Evolutionary conservation across 495 filamentous ascomycete genomes (phyloP), one percentile per base, ranked within the genome.

Genomic region (Penicillium pancosmium): DNA sequence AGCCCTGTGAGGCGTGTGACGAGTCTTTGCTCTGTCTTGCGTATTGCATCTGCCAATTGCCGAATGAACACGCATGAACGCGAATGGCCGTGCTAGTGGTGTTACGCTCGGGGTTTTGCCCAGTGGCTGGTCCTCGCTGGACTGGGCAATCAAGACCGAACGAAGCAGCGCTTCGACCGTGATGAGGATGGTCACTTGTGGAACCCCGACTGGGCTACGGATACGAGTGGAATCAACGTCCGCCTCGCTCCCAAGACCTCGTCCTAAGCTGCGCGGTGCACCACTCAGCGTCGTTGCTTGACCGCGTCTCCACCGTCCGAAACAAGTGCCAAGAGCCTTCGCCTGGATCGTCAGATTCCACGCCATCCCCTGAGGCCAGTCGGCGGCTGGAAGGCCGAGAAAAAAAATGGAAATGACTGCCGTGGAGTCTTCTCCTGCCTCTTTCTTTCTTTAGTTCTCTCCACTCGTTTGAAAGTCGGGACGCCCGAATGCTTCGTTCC

Each of bases 301-400:
- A 9, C 33, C 50, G 41, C 35, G 51, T 41, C 62, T 71, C 70
- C 70, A 70, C 70, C 49, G 48, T 56, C 52, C 55, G 57, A 68
- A 69, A 70, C 64, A 63, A 60, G 23, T 64, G 73, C 70, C 73
- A 73, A 72, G 68, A 59, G 48, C 63, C 65, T 63, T 68, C 61
- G 63, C 56, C 36, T 56, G 50, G 62, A 69, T 67, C 65, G 68
- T 69, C 71, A 67, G 61, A 68, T 62, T 59, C 63, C 67, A 63
- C 65, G 50, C 48, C 66, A 18, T 51, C 47, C 40, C 49, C 49
- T 47, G 56, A 56, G 34, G 44, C 21, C 41, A 16, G 41, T 23
- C 4, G 41, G 12, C 41, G 41, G n/a, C 41, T 46, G 41, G 36
- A 38, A 12, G 11, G 12, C 36, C 36, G 15, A n/a, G 9, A 38